phyloP scores from a whole-genome alignment of 1,284 basidiomycete genomes.

The Schizophyllum commune region DNA sequence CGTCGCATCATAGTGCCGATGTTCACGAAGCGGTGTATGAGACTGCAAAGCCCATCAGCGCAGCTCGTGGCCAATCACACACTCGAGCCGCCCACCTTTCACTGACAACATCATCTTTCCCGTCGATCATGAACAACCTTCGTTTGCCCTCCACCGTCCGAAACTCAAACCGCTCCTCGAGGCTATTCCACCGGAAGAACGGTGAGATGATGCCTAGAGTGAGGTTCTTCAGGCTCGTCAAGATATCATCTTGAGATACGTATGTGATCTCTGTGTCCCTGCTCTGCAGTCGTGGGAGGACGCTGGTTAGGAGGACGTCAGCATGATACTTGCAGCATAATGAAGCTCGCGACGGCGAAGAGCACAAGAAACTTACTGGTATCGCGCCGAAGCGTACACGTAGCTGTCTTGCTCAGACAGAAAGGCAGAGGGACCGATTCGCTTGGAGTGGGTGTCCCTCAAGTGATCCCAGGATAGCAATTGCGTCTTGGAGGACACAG shows the following conservation, averaged over 20 bases:
- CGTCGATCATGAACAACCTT: conserved; percentile 38
- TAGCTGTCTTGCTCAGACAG: conserved; percentile 54
- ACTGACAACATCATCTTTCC: conserved; percentile 46
- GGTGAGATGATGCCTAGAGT: conserved; percentile 59
- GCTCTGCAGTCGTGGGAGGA: conserved; percentile 36
- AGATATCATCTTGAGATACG: conserved; percentile 37
- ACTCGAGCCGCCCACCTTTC: conserved; percentile 40
- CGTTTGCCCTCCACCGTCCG: conserved; percentile 20
- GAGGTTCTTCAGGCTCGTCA: conserved; percentile 43
- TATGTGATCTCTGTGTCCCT: conserved; percentile 30
- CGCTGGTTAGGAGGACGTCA: conserved; percentile 23
- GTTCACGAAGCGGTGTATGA: conserved; percentile 50
- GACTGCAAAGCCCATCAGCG: conserved; percentile 26
- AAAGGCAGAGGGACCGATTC: conserved; percentile 38
- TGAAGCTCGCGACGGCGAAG: too few relatives aligned
- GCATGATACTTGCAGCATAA: too few relatives aligned
- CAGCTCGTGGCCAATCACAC: background rate
- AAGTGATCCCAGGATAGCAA: conserved; percentile 57
- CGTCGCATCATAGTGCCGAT: conserved; percentile 60
- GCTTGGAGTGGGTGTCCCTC: conserved; percentile 24
- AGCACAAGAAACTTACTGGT: too few relatives aligned
- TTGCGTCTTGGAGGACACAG: background rate
- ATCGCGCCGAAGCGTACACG: conserved; percentile 43
- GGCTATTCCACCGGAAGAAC: conserved; percentile 52
- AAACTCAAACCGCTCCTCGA: conserved; percentile 40